Percentiles rank a stretch among this genome's conserved stretches.
phyloP scores from a whole-genome alignment of 768 basidiomycete genomes.

The Lactifluus subvellereus region DNA sequence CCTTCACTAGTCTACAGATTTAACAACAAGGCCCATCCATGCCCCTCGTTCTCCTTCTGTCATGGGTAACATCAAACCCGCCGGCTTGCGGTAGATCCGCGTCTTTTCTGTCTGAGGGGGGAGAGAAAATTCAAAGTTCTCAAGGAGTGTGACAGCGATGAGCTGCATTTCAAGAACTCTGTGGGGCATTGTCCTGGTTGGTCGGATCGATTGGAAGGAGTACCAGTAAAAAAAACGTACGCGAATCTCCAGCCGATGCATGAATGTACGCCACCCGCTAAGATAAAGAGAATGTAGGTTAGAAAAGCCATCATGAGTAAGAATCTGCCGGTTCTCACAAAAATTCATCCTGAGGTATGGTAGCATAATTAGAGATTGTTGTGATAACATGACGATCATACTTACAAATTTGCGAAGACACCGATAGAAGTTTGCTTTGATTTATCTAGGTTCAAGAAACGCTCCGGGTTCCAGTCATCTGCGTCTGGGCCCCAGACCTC shows the following conservation, averaged over 20 bases:
- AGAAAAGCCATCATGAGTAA: background rate
- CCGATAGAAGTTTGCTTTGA: background rate
- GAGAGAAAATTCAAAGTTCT: conserved; percentile 8
- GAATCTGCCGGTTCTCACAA: background rate
- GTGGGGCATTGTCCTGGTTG: too few relatives aligned
- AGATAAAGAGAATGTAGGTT: too few relatives aligned
- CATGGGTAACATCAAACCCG: conserved; percentile 2
- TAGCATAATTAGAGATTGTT: background rate
- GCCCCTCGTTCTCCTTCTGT: background rate
- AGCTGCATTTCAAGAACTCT: conserved; percentile 3
- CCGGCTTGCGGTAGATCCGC: conserved; percentile 3
- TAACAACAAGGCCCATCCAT: conserved; percentile 7
- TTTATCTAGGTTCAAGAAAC: too few relatives aligned
- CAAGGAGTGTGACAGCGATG: background rate
- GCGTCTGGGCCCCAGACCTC: background rate
- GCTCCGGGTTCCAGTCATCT: too few relatives aligned
- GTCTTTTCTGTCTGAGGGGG: conserved; percentile 2
- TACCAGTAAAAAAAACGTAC: background rate
- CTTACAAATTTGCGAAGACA: conserved; percentile 1
- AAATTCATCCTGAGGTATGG: conserved; percentile 1
- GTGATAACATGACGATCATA: background rate
- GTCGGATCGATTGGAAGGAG: background rate
- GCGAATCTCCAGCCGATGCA: conserved; percentile 12
- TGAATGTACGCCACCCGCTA: background rate
- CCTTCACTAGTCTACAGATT: background rate